Evolutionary conservation across 805 yeast species (phyloP).

Genomic region (Tetrapisispora iriomotensis): DNA sequence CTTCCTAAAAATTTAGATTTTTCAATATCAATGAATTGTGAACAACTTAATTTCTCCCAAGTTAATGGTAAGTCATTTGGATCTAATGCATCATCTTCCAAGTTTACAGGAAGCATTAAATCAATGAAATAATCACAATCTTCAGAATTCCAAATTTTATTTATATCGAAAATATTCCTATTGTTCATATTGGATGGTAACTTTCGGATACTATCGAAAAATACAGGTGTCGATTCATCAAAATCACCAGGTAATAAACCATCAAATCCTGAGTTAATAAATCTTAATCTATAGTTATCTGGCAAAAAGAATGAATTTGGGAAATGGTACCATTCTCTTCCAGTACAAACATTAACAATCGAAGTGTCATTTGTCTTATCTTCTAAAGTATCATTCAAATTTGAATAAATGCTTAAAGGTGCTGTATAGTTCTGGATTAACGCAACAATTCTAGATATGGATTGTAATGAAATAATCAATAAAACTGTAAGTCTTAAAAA

Average conservation of each 20-base stretch:
- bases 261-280: constrained; percentile 68
- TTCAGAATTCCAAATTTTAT: constrained; percentile 40
- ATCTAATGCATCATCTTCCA: constrained; percentile 34
- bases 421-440: constrained; percentile 61
- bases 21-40: constrained; percentile 43
- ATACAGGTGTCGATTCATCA: constrained; percentile 31
- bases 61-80: constrained; percentile 12
- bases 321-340: constrained; percentile 90
- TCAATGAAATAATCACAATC: constrained; percentile 69
- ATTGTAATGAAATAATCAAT: constrained; percentile 15
- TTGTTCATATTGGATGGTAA: constrained; percentile 68
- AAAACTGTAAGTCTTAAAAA: constrained; percentile 12
- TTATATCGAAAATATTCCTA: constrained; percentile 52
- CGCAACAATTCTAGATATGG: constrained; percentile 48
- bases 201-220: constrained; percentile 33
- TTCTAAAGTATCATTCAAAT: constrained; percentile 8
- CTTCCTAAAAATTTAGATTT: constrained; percentile 46
- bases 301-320: constrained; percentile 82
- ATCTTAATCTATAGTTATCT: constrained; percentile 49
- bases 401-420: constrained; percentile 52
- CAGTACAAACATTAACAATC: constrained; percentile 65
- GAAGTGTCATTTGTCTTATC: constrained; percentile 9
- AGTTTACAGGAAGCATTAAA: constrained; percentile 39
- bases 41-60: constrained; percentile 45
- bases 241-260: constrained; percentile 89